phyloP scores from a whole-genome alignment of 2,329 filamentous ascomycete species.

The Sarocladium strictum region DNA sequence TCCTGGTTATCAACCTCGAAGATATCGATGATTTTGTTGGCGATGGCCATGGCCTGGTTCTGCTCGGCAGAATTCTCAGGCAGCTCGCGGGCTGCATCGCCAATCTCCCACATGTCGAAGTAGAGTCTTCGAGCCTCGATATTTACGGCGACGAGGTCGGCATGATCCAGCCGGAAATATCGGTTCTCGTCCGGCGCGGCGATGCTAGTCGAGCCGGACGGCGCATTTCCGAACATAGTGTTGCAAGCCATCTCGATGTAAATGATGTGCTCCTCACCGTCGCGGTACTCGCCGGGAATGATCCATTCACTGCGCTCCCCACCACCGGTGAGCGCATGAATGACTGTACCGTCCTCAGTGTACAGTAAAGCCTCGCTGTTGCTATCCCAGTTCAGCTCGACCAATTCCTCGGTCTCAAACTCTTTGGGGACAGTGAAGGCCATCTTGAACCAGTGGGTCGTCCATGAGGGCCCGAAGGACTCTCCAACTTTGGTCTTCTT shows the following conservation, averaged over 20 bases:
- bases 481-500: conserved; percentile 67
- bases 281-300: conserved; percentile 71
- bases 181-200: conserved; percentile 83
- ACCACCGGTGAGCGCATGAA: conserved; percentile 87
- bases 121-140: conserved; percentile 74
- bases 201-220: conserved; percentile 70
- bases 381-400: conserved; percentile 97
- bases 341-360: conserved; percentile 80
- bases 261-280: conserved; percentile 80
- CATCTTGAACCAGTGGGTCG: conserved; percentile 95
- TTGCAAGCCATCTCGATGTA: conserved; percentile 99
- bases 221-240: conserved; percentile 92
- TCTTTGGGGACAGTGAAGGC: conserved; percentile 69
- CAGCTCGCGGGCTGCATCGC: conserved; percentile 87
- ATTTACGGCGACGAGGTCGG: conserved; percentile 86
- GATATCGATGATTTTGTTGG: conserved; percentile 82
- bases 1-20: conserved; percentile 78
- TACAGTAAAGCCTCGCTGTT: conserved; percentile 94
- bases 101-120: conserved; percentile 95
- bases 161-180: conserved; percentile 68
- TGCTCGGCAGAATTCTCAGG: conserved; percentile 82
- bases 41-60: conserved; percentile 76
- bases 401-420: conserved; percentile 66
- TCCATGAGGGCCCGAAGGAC: conserved; percentile 89
- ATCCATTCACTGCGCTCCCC: conserved; percentile 91